A percentile compares a stretch with the other conserved stretches of the same genome.
These are phyloP conservation scores for Eucalyptus paniculata DNA, from an alignment of 345 rosid genomes.

Conservation along the genomic window DNA sequence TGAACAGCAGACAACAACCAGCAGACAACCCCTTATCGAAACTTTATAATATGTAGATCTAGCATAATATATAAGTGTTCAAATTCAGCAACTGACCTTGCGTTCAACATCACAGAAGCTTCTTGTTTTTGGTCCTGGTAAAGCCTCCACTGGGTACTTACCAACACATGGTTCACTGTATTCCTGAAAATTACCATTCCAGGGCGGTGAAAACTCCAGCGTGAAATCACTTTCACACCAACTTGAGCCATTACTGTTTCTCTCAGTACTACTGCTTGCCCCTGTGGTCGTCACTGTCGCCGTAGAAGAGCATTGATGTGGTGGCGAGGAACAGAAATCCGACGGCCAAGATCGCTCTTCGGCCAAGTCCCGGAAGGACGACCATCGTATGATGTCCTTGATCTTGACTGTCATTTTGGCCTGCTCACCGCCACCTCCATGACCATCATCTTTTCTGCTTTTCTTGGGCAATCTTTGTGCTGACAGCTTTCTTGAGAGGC, in stretches of 20 bases:
- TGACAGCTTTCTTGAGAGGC: slow-evolving; percentile 35
- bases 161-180: background rate
- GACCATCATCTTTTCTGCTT: background rate
- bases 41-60: slow-evolving; percentile 1
- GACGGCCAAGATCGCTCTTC: slow-evolving; percentile 9
- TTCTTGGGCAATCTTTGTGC: background rate
- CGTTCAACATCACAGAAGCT: slow-evolving; percentile 24
- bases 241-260: slow-evolving; percentile 37
- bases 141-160: background rate
- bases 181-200: slow-evolving; percentile 22
- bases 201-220: slow-evolving; percentile 42
- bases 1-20: slow-evolving; percentile 15
- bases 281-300: slow-evolving; percentile 19
- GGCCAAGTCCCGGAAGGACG: slow-evolving; percentile 50
- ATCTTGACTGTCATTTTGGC: background rate
- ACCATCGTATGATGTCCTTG: slow-evolving; percentile 86
- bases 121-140: slow-evolving; percentile 2
- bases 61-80: background rate
- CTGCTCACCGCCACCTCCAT: background rate
- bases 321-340: background rate
- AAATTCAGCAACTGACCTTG: slow-evolving; percentile 29
- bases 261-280: slow-evolving; percentile 19
- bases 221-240: slow-evolving; percentile 86
- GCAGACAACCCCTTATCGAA: slow-evolving; percentile 13
- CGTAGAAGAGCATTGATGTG: slow-evolving; percentile 17